These are phyloP conservation scores for Penicillium egyptiacum DNA, from an alignment of 495 filamentous ascomycete genomes.

Conservation along the genomic window DNA sequence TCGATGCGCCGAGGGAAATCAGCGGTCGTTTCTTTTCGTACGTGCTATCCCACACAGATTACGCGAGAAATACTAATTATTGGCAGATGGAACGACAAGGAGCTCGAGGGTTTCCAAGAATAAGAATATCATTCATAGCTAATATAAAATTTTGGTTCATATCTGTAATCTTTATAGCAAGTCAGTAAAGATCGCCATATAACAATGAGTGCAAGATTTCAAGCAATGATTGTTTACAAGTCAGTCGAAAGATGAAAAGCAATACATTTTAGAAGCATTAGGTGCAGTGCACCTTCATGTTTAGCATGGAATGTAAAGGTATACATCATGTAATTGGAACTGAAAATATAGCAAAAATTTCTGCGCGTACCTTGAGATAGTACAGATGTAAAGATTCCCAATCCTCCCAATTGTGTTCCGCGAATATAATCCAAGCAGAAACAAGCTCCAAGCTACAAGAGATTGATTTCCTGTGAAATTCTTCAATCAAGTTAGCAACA, in stretches of 20 bases:
- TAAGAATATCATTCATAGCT: constrained; percentile 22
- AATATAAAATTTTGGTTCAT: constrained; percentile 6
- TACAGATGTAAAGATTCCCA: background rate
- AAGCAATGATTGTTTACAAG: constrained; percentile 26
- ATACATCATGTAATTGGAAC: constrained; percentile 60
- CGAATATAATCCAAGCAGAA: background rate
- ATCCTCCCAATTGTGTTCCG: background rate
- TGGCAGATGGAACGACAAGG: constrained; percentile 67
- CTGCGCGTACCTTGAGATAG: constrained; percentile 24
- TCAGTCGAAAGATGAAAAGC: constrained; percentile 99
- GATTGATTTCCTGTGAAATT: constrained; percentile 16
- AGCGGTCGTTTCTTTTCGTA: constrained; percentile 76
- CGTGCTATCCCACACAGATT: constrained; percentile 27
- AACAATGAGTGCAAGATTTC: constrained; percentile 23
- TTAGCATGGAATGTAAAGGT: constrained; percentile 84
- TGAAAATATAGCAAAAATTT: constrained; percentile 8
- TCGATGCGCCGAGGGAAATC: constrained; percentile 61
- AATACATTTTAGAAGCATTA: constrained; percentile 73
- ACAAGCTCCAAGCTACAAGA: background rate
- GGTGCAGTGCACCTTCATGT: constrained; percentile 65
- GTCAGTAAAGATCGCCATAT: constrained; percentile 36
- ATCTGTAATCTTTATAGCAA: constrained; percentile 30
- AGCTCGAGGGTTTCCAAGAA: constrained; percentile 62
- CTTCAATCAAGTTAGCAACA: constrained; percentile 35
- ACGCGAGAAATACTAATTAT: constrained; percentile 38